These are phyloP conservation scores for Rosa lucieae DNA, from an alignment of 306 rosid species.

Conservation along the genomic window DNA sequence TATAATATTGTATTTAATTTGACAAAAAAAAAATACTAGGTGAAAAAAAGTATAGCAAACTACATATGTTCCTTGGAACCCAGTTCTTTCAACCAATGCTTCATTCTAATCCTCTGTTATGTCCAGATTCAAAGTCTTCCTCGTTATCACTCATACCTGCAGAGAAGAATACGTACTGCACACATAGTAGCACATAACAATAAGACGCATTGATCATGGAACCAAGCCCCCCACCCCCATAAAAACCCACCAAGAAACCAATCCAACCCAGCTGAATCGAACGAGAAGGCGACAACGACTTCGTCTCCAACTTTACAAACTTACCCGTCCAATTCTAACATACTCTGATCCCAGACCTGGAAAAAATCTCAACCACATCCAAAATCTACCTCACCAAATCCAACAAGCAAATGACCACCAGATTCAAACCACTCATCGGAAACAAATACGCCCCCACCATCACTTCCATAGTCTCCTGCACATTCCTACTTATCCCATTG, in stretches of 20 bases:
- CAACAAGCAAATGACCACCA: constrained; percentile 66
- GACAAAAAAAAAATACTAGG: too few species aligned
- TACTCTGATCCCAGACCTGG: constrained; percentile 75
- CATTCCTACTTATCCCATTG: constrained; percentile 66
- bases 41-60: too few species aligned
- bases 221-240: constrained; percentile 10
- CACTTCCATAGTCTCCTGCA: constrained; percentile 56
- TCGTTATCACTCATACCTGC: too few species aligned
- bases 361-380: constrained; percentile 71
- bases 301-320: constrained; percentile 60
- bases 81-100: too few species aligned
- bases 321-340: constrained; percentile 61
- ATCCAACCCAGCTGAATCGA: constrained; percentile 49
- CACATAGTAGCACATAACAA: too few species aligned
- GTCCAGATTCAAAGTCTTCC: too few species aligned
- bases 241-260: constrained; percentile 40
- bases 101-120: too few species aligned
- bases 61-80: too few species aligned
- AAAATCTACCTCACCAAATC: constrained; percentile 61
- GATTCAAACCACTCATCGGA: constrained; percentile 84
- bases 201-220: too few species aligned
- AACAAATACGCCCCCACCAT: constrained; percentile 79
- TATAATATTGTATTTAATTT: too few species aligned
- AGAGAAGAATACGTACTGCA: too few species aligned
- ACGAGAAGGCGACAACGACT: constrained; percentile 50